Base-by-base conservation (phyloP, 805 yeast genomes). In the Sugiyamaella smithiae region DNA sequence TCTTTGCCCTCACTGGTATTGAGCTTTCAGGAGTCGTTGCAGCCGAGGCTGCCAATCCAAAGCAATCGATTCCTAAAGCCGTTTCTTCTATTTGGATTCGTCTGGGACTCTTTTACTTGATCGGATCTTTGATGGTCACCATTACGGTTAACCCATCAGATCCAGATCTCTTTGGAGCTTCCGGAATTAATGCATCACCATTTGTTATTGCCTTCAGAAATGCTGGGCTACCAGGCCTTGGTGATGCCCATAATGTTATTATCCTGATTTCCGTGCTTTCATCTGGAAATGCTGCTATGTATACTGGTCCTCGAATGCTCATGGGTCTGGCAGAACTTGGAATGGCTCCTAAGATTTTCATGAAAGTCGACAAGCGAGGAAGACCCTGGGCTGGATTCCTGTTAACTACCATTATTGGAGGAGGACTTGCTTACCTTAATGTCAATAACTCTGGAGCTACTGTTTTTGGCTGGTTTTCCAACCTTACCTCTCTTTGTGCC, bases 11-110 rank as follows among this genome's bases (percentile, higher is more conserved):
- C 55, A 86, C 86, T 2, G 96, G 95, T 0, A 93, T 95, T 1
- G 96, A 88, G 65, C 84, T 85, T 58, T 76, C 88, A 25, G 76
- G 90, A 1, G 82, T 85, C 84, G 80, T 86, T 28, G 93, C 95
- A 1, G 88, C 93, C 41, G 96, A 88, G 63, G 79, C 86, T 2
- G 68, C 74, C 23, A 71, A 80, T 56, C 93, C 95, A 74, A 90
- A 47, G 76, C 75, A 46, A 80, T 80, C 3, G 22, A 68, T 88
- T 59, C 88, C 91, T 12, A 74, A 74, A 23, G 95, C 95, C 0
- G 85, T 82, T 69, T 82, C 80, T n/a, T 43, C 46, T 16, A 43
- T 43, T 36, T 43, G 46, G 46, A 20, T 43, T 32, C 38, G 46
- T 14, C 40, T 43, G 4, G 46, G 46, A 29, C 14, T 43, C n/a